Conservation (phyloP, 2,329 filamentous ascomycete species). For the Whalleya microplaca region DNA sequence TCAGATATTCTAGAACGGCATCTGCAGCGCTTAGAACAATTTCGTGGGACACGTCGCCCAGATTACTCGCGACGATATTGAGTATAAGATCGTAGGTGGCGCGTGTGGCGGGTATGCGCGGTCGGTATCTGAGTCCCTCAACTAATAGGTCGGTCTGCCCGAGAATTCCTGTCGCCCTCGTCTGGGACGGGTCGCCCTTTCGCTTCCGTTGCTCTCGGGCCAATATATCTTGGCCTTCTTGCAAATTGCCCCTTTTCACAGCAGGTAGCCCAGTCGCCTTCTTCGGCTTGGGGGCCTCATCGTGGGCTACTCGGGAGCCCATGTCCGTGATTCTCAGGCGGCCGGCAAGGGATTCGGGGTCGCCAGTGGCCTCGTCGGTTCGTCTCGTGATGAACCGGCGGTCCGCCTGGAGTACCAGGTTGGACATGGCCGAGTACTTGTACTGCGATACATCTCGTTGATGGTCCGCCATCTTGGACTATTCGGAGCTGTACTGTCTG, state of each 20-base stretch:
- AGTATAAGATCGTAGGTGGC: slow-evolving; percentile 94
- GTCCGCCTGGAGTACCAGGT: slow-evolving; percentile 99
- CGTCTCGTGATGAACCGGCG: slow-evolving; percentile 91
- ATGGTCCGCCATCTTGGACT: slow-evolving; percentile 70
- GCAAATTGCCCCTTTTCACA: slow-evolving; percentile 74
- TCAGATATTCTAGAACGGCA: slow-evolving; percentile 85
- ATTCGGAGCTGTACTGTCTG: slow-evolving; percentile 16
- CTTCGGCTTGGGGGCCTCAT: slow-evolving; percentile 79
- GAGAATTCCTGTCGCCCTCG: slow-evolving; percentile 75
- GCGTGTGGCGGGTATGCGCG: slow-evolving; percentile 86
- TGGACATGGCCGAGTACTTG: slow-evolving; percentile 99
- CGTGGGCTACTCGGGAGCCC: slow-evolving; percentile 81
- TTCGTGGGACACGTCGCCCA: slow-evolving; percentile 92
- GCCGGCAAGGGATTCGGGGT: slow-evolving; percentile 95
- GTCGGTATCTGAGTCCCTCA: slow-evolving; percentile 89
- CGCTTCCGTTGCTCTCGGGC: slow-evolving; percentile 84
- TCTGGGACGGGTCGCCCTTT: slow-evolving; percentile 74
- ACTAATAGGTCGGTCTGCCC: slow-evolving; percentile 85
- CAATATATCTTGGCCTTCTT: slow-evolving; percentile 82
- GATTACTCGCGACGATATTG: slow-evolving; percentile 82
- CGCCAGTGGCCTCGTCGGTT: slow-evolving; percentile 92
- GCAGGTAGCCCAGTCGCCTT: slow-evolving; percentile 70
- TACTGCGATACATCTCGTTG: slow-evolving; percentile 90
- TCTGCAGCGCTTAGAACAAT: slow-evolving; percentile 93
- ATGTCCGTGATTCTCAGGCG: slow-evolving; percentile 93